These are phyloP conservation scores for Xylariales sp. DNA, from an alignment of 2,329 filamentous ascomycete genomes.

Conservation along the genomic window DNA sequence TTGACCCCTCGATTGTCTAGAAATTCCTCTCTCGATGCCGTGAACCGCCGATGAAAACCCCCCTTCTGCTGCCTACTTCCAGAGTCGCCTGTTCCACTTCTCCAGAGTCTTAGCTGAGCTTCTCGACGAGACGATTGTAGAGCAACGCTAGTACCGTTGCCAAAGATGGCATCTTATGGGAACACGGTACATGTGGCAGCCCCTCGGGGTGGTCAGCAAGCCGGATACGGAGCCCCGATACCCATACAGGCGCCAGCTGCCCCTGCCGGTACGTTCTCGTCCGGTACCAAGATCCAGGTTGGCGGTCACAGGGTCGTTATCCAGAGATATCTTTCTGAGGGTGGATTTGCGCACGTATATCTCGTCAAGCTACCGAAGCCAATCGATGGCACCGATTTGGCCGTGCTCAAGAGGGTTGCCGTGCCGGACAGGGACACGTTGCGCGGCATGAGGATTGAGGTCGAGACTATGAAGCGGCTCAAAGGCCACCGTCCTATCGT, in stretches of 20 bases:
- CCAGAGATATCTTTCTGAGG: slow-evolving; percentile 95
- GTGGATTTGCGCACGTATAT: slow-evolving; percentile 97
- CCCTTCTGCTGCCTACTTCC: slow-evolving; percentile 7
- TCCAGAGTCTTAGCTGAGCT: neutral
- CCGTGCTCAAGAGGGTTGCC: slow-evolving; percentile 89
- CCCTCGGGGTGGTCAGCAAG: slow-evolving; percentile 35
- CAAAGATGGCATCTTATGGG: slow-evolving; percentile 24
- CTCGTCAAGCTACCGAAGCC: slow-evolving; percentile 80
- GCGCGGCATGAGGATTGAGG: slow-evolving; percentile 94
- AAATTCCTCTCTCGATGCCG: slow-evolving; percentile 14
- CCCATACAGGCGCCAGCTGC: slow-evolving; percentile 31
- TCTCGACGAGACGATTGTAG: too few species aligned
- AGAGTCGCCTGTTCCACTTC: slow-evolving; percentile 7
- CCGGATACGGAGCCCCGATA: slow-evolving; percentile 34
- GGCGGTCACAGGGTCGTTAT: slow-evolving; percentile 89
- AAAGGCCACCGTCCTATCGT: slow-evolving; percentile 96
- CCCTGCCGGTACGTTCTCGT: slow-evolving; percentile 81
- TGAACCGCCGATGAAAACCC: slow-evolving; percentile 8
- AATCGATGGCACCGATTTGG: slow-evolving; percentile 72
- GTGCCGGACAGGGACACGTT: slow-evolving; percentile 94
- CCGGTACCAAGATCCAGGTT: slow-evolving; percentile 95
- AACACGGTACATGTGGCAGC: slow-evolving; percentile 24
- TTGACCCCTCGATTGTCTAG: too few species aligned
- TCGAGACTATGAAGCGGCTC: slow-evolving; percentile 99
- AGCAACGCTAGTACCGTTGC: neutral